Evolutionary conservation across 768 basidiomycete genomes (phyloP), one percentile per base, ranked within the genome.

Genomic region (Termitomyces bulborhizus): DNA sequence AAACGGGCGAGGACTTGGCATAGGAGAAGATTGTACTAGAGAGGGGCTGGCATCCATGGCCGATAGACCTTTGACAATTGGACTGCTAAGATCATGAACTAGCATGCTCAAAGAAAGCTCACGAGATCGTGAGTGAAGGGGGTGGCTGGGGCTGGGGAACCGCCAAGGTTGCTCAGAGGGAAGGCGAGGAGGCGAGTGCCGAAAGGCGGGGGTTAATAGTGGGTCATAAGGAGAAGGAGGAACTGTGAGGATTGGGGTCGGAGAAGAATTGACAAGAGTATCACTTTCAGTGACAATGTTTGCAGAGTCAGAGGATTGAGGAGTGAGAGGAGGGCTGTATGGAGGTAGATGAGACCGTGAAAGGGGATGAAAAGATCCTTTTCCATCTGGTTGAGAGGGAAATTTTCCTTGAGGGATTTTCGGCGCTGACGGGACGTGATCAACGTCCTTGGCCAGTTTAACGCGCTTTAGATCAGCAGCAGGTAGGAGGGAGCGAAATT

Each of bases 91-190:
- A 36, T 79, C 80, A 15, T 75, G 76, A 41, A 81, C 76, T 29
- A 89, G 72, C 78, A 86, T 81, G 53, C 80, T 78, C 43, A 91
- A 71, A 31, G 84, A 84, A 16, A 88, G 64, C 54, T 89, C 85
- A 36, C 82, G 79, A 15, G 81, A 76, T 39, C 70, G 76, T 16
- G 82, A 84, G 67, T 89, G 85, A 41, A 90, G 69, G 1, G 88
- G 88, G 63, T 91, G 87, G 54, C 85, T 88, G 11, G 88, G 87
- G 62, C 87, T 90, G 7, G 86, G 82, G 64, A 84, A 88, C 37
- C 86, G 82, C 89, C 89, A 91, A 3, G 89, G 89, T 57, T 90
- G 88, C 61, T 88, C 85, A 16, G 84, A 87, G 6, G 87, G 86
- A 24, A 85, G 79, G 9, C 82, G 85, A 0, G 84, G 80, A 16